Percentiles rank a stretch among this genome's conserved stretches.
Evolutionary conservation across 2,329 filamentous ascomycete species (phyloP).

Genomic region (Ascochyta lentis): DNA sequence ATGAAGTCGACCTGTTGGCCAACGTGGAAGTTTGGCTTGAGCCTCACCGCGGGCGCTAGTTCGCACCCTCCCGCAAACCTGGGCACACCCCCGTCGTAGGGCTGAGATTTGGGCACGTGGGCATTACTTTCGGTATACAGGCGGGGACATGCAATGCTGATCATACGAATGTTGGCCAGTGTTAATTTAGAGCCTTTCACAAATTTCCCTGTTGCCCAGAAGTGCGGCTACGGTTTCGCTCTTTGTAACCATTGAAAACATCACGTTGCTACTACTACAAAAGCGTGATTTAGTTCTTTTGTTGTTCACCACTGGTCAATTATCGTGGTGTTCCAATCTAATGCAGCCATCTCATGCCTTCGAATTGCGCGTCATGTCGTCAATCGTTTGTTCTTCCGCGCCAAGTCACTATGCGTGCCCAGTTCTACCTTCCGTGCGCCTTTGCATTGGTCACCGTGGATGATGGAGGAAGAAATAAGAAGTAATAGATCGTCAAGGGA

Average conservation of each 20-base stretch:
- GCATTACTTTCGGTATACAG: neutral
- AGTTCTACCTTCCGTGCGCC: conserved; percentile 43
- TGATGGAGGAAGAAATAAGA: conserved; percentile 36
- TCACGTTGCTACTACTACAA: neutral
- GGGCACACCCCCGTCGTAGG: conserved; percentile 24
- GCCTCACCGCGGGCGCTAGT: conserved; percentile 37
- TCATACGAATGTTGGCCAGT: neutral
- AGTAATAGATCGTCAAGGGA: conserved; percentile 39
- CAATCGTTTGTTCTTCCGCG: conserved; percentile 32
- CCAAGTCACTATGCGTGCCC: conserved; percentile 31
- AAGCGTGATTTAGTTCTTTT: conserved; percentile 29
- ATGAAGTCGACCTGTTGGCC: conserved; percentile 19
- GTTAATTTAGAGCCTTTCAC: neutral
- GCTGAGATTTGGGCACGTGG: conserved; percentile 15
- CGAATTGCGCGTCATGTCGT: conserved; percentile 38
- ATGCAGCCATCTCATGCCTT: conserved; percentile 30
- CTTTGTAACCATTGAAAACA: neutral
- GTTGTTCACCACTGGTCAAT: conserved; percentile 41
- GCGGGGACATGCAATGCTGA: neutral
- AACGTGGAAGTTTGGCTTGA: conserved; percentile 42
- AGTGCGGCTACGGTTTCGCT: neutral
- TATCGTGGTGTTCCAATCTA: conserved; percentile 44
- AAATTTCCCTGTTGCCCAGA: neutral
- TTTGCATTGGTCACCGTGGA: conserved; percentile 33
- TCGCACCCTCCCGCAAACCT: conserved; percentile 3